Evolutionary conservation across 2,329 filamentous ascomycete species (phyloP).

Genomic region (Colletotrichum liaoningense): DNA sequence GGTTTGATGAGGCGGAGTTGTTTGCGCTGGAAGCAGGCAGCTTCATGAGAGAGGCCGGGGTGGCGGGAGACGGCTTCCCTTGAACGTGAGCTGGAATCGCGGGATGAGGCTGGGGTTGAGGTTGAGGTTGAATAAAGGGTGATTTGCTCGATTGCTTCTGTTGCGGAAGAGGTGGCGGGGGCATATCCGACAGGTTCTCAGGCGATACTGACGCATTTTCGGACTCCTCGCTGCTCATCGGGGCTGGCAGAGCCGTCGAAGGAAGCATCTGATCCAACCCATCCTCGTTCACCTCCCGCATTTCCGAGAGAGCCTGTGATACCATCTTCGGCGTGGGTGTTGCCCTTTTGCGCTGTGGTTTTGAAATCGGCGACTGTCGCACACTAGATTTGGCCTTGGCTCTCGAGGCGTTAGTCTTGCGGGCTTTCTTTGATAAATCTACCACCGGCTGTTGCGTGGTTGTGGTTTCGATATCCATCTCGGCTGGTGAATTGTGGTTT

Average conservation of each 20-base stretch:
- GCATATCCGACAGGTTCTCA: constrained; percentile 73
- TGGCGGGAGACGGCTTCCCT: constrained; percentile 74
- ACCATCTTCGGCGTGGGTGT: constrained; percentile 66
- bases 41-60: constrained; percentile 89
- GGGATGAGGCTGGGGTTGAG: constrained; percentile 39
- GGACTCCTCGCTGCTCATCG: constrained; percentile 61
- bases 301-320: constrained; percentile 65
- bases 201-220: constrained; percentile 77
- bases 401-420: constrained; percentile 64
- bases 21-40: constrained; percentile 68
- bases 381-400: constrained; percentile 64
- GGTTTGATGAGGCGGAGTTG: constrained; percentile 46
- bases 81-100: constrained; percentile 42
- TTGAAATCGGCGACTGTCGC: constrained; percentile 79
- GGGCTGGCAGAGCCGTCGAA: constrained; percentile 30
- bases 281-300: constrained; percentile 57
- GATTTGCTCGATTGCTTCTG: constrained; percentile 74
- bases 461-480: constrained; percentile 64
- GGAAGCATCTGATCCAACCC: constrained; percentile 41
- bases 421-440: constrained; percentile 63
- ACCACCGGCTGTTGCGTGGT: constrained; percentile 53
- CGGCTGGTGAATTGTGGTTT: constrained; percentile 65
- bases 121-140: constrained; percentile 72
- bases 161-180: constrained; percentile 74
- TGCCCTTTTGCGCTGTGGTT: constrained; percentile 69